Evolutionary conservation across 2,329 filamentous ascomycete genomes (phyloP), one percentile per base, ranked within the genome.

Genomic region (Aspergillus proliferans): DNA sequence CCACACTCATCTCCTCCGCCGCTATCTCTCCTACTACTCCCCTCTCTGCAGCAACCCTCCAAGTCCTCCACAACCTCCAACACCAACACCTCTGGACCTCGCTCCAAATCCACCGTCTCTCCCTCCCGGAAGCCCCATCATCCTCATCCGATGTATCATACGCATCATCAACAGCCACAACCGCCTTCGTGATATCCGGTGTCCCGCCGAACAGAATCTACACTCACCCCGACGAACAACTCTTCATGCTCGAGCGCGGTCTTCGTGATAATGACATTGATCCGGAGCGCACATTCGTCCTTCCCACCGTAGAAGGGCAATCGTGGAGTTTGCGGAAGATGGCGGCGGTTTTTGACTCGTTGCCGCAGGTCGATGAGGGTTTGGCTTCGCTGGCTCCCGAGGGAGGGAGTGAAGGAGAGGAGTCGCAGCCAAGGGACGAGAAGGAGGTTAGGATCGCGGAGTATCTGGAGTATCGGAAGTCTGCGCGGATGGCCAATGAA

Each of bases 161-260:
- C 6, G 40, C 46, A 10, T 43, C 49, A 26, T 36, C 43, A 15
- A 30, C 51, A 21, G 45, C 52, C 3, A 60, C 75, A n/a, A 68
- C 58, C 1, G 56, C 73, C 6, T 77, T 75, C 1, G 58, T 85
- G 47, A 70, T 85, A 45, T 83, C 81, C 7, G 82, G 82, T n/a
- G 68, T 82, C 14, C 81, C 82, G 3, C 80, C 82, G 10, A 71
- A 77, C 47, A 72, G 79, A 43, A 70, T 83, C 51, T 85, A 85
- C 63, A 73, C 80, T 9, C 81, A 85, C 57, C 82, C 82, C 9
- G 82, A 85, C 60, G 80, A 84, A 68, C 82, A 85, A 60, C 75
- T 81, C 21, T 78, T 77, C 57, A 70, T 83, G 57, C 69, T 85
- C 22, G 76, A 81, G 59, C 65, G 71, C 46, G 72, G 70, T 15